Evolutionary conservation across 306 rosid genomes (phyloP).

Genomic region (Trichosanthes cucumerina): DNA sequence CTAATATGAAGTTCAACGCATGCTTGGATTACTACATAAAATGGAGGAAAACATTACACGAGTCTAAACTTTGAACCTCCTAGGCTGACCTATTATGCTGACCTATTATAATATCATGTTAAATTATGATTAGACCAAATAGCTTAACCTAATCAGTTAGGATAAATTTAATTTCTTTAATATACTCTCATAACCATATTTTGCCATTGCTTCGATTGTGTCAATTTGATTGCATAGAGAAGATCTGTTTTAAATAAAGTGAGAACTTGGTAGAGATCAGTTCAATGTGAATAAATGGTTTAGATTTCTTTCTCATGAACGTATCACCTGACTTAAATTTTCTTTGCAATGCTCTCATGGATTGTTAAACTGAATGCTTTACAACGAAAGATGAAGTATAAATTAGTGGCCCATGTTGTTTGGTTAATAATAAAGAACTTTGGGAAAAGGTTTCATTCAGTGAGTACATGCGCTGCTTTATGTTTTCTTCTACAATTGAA

Average conservation of each 20-base stretch:
- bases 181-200: background rate
- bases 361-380: background rate
- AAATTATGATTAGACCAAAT: too few relatives aligned
- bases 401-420: background rate
- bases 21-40: too few relatives aligned
- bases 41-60: too few relatives aligned
- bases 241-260: background rate
- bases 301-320: background rate
- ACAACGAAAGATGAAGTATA: background rate
- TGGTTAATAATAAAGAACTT: background rate
- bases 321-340: background rate
- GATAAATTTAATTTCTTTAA: too few relatives aligned
- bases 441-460: background rate
- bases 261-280: background rate
- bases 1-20: too few relatives aligned
- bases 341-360: background rate
- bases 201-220: background rate
- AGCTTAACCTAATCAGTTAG: too few relatives aligned
- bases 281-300: background rate
- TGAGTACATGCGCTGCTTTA: background rate
- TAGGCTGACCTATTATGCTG: too few relatives aligned
- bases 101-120: too few relatives aligned
- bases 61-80: too few relatives aligned
- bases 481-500: background rate
- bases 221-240: background rate